Evolutionary conservation across 1,284 basidiomycete genomes (phyloP), one percentile per base, ranked within the genome.

Genomic region (Porogramme epimiltina): DNA sequence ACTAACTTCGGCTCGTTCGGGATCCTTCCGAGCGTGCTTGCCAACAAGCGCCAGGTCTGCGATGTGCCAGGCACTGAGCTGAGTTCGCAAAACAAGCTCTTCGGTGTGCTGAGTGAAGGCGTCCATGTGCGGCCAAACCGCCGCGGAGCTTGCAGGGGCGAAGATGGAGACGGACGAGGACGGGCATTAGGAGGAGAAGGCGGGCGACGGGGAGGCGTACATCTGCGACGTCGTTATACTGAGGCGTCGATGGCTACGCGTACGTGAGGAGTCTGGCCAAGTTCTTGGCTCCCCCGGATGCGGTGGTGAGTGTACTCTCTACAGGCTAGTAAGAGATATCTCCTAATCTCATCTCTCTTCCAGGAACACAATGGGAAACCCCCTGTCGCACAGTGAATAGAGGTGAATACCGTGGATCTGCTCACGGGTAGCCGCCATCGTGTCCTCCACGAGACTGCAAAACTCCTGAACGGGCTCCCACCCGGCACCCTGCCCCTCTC

Each of bases 231-330:
- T 89, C 8, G 87, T n/a, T 90, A 0, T 91, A 90, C 61, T 88
- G 89, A 0, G 87, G 89, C 33, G 72, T 80, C 0, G 85, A 87
- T 52, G 89, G 88, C 1, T 69, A 83, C 23, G 87, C 88, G 6
- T 90, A 90, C 65, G 76, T 85, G 43, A 73, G 84, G 52, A 91
- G 89, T 63, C 61, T 91, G 43, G 87, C 87, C 22, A 83, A 87
- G 66, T 91, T 91, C 58, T 73, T 85, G 34, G 62, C 66, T 4
- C 65, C 64, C 31, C 52, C 64, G 22, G 59, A 56, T 19, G 49
- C 51, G 10, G 42, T 56, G 48, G 60, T 62, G 44, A 46, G 64
- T 58, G 5, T 19, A 16, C 8, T 18, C 16, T n/a, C 34, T 41
- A n/a, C 13, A 28, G 15, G n/a, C 23, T 23, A 19, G n/a, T n/a